Base-by-base conservation (phyloP, 305 asterid species). In the Fraxinus dipetala region DNA sequence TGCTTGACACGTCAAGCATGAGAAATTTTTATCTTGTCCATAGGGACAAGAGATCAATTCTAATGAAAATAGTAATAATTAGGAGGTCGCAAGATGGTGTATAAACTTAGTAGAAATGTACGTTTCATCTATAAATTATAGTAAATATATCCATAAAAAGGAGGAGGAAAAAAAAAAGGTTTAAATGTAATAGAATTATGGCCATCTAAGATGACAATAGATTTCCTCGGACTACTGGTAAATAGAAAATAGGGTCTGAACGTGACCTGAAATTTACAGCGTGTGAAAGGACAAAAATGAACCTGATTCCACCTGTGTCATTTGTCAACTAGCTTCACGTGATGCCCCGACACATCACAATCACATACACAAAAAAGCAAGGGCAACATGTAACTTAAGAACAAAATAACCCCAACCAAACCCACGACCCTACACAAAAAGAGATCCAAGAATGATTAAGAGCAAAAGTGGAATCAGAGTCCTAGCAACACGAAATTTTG, bases 261-360 rank as follows among this genome's bases (percentile, higher is more conserved):
- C 65, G 90, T 80, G 70, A 76, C 54, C 88, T 81, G 88, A 87
- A 86, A 91, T 93, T 89, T 93, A 92, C 98, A 93, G 89, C 72
- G 84, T 81, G 80, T 45, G 75, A 88, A 87, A 86, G 85, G 92
- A 90, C 92, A 89, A 86, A 90, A 89, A 81, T 81, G 85, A 51
- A 91, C 95, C 91, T 85, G 86, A 67, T 75, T 51, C 78, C 87
- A 81, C 30, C 48, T 79, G 11, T 69, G 75, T 86, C 90, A 80
- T 87, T 85, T 89, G 93, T 86, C 89, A 80, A 81, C 88, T 89
- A 84, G 91, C 90, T 85, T 89, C 95, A 88, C 91, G 93, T 92
- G 94, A 90, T 78, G 32, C 87, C 88, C 85, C 83, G 78, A 34
- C 86, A 86, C 82, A 83, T 80, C 88, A 72, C 80, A 80, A 80